A percentile compares a stretch with the other conserved stretches of the same genome.
Conservation (phyloP, 768 basidiomycete genomes). For the Chalciporus piperatus region DNA sequence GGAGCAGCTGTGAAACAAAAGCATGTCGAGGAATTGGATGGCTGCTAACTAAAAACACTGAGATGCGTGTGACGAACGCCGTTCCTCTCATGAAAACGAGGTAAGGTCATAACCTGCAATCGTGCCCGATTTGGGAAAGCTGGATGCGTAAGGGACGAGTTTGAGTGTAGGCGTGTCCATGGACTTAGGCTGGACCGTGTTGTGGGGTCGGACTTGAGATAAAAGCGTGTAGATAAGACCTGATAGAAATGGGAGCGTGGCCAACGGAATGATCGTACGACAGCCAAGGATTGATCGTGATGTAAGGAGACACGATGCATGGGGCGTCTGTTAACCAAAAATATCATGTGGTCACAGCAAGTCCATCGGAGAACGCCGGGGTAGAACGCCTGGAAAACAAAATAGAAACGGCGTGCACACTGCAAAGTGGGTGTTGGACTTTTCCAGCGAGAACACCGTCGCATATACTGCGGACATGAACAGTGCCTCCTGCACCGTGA, state of each 20-base stretch:
- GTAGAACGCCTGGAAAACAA: conserved; percentile 16
- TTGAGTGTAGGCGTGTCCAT: conserved; percentile 12
- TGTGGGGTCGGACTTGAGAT: conserved; percentile 10
- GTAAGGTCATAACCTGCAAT: conserved; percentile 12
- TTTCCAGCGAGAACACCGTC: conserved; percentile 23
- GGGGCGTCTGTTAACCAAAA: conserved; percentile 13
- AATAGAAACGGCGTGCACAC: conserved; percentile 21
- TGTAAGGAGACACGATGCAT: conserved; percentile 27
- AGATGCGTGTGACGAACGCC: conserved; percentile 13
- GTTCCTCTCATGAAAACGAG: conserved; percentile 18
- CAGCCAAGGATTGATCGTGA: conserved; percentile 14
- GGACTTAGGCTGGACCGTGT: conserved; percentile 20
- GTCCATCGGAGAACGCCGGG: conserved; percentile 10
- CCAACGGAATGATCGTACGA: conserved; percentile 13
- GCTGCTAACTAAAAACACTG: conserved; percentile 8
- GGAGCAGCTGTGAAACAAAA: conserved; percentile 14
- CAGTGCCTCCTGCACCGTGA: conserved; percentile 18
- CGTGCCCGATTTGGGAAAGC: conserved; percentile 15
- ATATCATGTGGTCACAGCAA: conserved; percentile 14
- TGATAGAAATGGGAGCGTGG: conserved; percentile 9
- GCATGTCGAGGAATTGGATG: conserved; percentile 8
- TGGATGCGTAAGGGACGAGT: conserved; percentile 12
- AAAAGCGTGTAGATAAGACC: conserved; percentile 8
- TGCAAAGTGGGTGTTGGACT: conserved; percentile 9
- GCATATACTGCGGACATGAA: conserved; percentile 30